These are phyloP conservation scores for Metschnikowia borealis DNA, from an alignment of 805 yeast species.

Conservation along the genomic window DNA sequence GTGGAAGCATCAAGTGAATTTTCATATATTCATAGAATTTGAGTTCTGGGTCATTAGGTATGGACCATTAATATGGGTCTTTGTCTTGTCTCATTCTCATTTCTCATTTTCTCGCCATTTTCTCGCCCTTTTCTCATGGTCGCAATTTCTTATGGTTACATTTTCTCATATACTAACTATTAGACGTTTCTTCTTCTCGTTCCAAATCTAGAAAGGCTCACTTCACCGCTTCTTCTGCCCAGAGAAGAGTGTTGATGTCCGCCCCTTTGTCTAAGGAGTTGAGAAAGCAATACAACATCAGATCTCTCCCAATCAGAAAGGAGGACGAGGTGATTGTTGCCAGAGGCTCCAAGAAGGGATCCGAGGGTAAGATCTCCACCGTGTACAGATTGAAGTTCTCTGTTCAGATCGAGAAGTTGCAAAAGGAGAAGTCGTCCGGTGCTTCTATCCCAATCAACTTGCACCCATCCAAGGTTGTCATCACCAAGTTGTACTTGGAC, in stretches of 20 bases:
- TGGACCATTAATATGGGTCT: too few species aligned
- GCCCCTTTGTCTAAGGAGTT: constrained; percentile 99
- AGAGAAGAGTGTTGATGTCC: constrained; percentile 90
- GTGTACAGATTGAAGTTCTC: constrained; percentile 99
- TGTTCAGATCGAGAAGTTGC: constrained; percentile 93
- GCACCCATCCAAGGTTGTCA: constrained; percentile 98
- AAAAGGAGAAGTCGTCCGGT: constrained; percentile 97
- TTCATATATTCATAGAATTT: too few species aligned
- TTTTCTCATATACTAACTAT: constrained; percentile 28
- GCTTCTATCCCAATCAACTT: constrained; percentile 95
- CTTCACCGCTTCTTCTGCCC: constrained; percentile 96
- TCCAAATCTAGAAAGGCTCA: constrained; percentile 99
- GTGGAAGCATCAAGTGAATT: too few species aligned
- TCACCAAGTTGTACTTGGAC: constrained; percentile 97
- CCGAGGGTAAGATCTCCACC: constrained; percentile 95
- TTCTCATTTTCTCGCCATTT: too few species aligned
- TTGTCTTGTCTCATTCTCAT: too few species aligned
- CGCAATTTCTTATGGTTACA: neutral
- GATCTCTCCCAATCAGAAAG: constrained; percentile 95
- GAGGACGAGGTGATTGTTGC: constrained; percentile 93
- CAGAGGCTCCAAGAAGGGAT: constrained; percentile 99
- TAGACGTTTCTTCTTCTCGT: constrained; percentile 99
- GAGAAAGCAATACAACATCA: constrained; percentile 94
- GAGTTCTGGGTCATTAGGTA: too few species aligned
- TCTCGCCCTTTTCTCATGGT: too few species aligned